phyloP scores from a whole-genome alignment of 2,329 filamentous ascomycete species.

The Colletotrichum siamense region DNA sequence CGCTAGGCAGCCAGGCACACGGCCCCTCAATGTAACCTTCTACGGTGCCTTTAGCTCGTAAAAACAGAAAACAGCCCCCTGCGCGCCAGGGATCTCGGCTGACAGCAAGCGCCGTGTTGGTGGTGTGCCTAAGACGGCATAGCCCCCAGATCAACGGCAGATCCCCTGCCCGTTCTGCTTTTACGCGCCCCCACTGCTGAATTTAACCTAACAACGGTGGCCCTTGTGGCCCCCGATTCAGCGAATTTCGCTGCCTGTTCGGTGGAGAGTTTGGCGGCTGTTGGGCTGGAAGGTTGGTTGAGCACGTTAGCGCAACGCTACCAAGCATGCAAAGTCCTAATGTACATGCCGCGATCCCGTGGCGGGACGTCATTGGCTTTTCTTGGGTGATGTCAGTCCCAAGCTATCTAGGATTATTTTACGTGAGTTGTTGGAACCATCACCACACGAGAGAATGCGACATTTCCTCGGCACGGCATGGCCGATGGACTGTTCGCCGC shows the following conservation, averaged over 20 bases:
- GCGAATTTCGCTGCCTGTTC: not conserved
- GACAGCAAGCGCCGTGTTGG: not conserved
- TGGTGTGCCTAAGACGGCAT: not conserved
- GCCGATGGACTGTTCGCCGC: not conserved
- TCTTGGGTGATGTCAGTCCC: not conserved
- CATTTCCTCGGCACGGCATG: fast-evolving
- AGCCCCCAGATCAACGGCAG: not conserved
- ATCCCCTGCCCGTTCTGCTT: not conserved
- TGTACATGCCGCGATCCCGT: not conserved
- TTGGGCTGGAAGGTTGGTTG: not conserved
- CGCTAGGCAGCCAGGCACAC: not conserved
- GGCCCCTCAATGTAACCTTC: not conserved
- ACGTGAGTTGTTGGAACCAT: not conserved
- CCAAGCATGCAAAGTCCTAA: not conserved
- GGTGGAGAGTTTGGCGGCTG: not conserved
- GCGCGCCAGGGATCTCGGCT: not conserved
- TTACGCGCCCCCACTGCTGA: not conserved
- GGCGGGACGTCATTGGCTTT: not conserved
- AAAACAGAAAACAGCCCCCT: not conserved
- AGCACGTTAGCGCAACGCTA: not conserved
- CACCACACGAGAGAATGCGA: not conserved
- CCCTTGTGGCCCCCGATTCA: not conserved
- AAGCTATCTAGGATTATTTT: not conserved
- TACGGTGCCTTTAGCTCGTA: not conserved
- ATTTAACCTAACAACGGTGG: not conserved